phyloP scores from a whole-genome alignment of 352 stramenopile species.

The Phytophthora multivora region DNA sequence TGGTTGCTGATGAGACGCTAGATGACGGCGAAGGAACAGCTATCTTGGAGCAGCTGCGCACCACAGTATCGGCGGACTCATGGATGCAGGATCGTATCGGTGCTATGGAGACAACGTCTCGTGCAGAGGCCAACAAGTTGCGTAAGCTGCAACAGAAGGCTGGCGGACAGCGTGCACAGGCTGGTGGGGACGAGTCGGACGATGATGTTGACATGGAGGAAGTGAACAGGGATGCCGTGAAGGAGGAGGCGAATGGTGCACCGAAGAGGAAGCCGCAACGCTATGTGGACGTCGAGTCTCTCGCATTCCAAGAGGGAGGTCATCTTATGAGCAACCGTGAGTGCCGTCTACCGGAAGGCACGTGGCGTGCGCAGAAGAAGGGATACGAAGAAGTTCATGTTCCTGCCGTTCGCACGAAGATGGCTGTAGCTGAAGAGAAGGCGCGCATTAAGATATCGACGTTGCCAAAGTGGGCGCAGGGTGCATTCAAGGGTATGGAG shows the following conservation, averaged over 20 bases:
- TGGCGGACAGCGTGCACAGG: slow-evolving; percentile 24
- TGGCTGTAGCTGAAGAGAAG: slow-evolving; percentile 74
- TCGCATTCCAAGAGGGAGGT: slow-evolving; percentile 95
- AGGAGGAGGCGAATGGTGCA: slow-evolving; percentile 24
- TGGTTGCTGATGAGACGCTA: slow-evolving; percentile 83
- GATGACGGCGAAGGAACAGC: slow-evolving; percentile 83
- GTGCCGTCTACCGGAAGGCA: slow-evolving; percentile 95
- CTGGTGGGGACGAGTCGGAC: slow-evolving; percentile 37
- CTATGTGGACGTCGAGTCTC: slow-evolving; percentile 95
- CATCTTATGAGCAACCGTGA: slow-evolving; percentile 99
- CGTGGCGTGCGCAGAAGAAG: slow-evolving; percentile 97
- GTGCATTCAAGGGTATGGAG: slow-evolving; percentile 97
- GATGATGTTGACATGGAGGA: slow-evolving; percentile 66
- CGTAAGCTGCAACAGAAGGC: slow-evolving; percentile 74
- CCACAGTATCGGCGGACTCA: slow-evolving; percentile 91
- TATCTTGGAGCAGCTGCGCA: slow-evolving; percentile 92
- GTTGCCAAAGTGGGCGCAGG: slow-evolving; percentile 95
- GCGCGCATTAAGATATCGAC: slow-evolving; percentile 89
- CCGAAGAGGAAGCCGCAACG: slow-evolving; percentile 67
- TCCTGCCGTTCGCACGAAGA: slow-evolving; percentile 92
- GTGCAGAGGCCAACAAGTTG: slow-evolving; percentile 82
- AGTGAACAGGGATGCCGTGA: slow-evolving; percentile 17
- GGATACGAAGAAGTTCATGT: slow-evolving; percentile 99
- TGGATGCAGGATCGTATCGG: slow-evolving; percentile 94
- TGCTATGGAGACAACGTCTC: slow-evolving; percentile 83